phyloP scores from a whole-genome alignment of 129 eudicot genomes.

The Logfia minima region DNA sequence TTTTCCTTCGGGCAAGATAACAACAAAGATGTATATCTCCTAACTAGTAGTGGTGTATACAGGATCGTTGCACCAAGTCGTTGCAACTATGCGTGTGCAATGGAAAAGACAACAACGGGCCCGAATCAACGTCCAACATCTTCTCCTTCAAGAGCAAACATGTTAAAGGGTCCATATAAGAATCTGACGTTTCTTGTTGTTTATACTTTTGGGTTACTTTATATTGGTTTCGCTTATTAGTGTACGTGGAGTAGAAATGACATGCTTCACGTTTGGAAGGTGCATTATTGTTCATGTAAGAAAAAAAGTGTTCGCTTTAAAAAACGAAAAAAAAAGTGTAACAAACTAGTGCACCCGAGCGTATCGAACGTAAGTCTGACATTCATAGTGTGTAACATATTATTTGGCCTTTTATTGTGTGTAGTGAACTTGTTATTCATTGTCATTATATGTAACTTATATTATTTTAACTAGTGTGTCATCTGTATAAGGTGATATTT shows the following conservation, averaged over 20 bases:
- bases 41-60: slow-evolving; percentile 75
- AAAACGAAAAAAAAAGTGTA: too few relatives aligned
- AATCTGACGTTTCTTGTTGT: slow-evolving; percentile 24
- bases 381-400: too few relatives aligned
- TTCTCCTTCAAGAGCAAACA: slow-evolving; percentile 44
- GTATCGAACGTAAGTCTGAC: too few relatives aligned
- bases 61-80: slow-evolving; percentile 77
- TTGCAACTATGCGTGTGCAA: slow-evolving; percentile 58
- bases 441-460: too few relatives aligned
- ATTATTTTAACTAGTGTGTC: too few relatives aligned
- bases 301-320: too few relatives aligned
- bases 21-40: slow-evolving; percentile 46
- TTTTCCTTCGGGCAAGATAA: slow-evolving; percentile 80
- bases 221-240: neutral
- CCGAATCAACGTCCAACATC: slow-evolving; percentile 30
- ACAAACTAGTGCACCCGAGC: too few relatives aligned
- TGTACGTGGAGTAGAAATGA: neutral
- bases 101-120: slow-evolving; percentile 36
- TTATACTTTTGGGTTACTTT: slow-evolving; percentile 23
- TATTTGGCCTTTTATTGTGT: too few relatives aligned
- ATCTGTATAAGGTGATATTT: too few relatives aligned
- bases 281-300: too few relatives aligned
- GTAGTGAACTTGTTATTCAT: too few relatives aligned
- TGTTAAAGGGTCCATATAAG: slow-evolving; percentile 18
- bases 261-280: too few relatives aligned